Percentiles rank a stretch among this genome's conserved stretches.
These are phyloP conservation scores for Pseudogymnoascus sp. DNA, from an alignment of 2,329 filamentous ascomycete genomes.

Conservation along the genomic window DNA sequence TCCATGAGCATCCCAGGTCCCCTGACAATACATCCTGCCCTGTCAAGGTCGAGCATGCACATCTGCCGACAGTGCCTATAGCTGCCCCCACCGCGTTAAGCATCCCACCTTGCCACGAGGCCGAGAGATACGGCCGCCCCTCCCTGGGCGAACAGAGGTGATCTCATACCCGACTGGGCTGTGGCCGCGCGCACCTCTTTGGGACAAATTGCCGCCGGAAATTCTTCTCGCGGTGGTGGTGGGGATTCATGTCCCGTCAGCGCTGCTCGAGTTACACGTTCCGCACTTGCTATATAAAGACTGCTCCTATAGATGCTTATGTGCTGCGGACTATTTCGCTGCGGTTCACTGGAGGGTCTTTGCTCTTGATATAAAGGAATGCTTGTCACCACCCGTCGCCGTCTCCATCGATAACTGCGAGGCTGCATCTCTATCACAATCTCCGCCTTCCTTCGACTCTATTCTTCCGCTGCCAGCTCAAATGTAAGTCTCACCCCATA, in stretches of 20 bases:
- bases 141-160: background rate
- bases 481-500: background rate
- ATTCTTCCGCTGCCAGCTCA: background rate
- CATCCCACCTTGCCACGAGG: slow-evolving; percentile 9
- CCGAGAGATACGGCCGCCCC: slow-evolving; percentile 5
- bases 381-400: background rate
- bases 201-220: slow-evolving; percentile 8
- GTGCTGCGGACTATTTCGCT: background rate
- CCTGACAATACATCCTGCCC: background rate
- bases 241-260: slow-evolving; percentile 3
- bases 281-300: slow-evolving; percentile 1
- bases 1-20: background rate
- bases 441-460: background rate
- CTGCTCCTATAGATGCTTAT: slow-evolving; percentile 9
- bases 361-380: slow-evolving; percentile 7
- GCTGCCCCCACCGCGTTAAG: slow-evolving; percentile 4
- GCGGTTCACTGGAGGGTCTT: slow-evolving; percentile 1
- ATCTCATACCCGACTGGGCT: slow-evolving; percentile 8
- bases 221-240: slow-evolving; percentile 5
- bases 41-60: slow-evolving; percentile 3
- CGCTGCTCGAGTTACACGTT: slow-evolving; percentile 3
- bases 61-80: slow-evolving; percentile 8
- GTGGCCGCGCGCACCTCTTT: slow-evolving; percentile 6
- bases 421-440: background rate
- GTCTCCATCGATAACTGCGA: slow-evolving; percentile 4